Conservation (phyloP, 345 rosid genomes). For the Eucalyptus cloeziana region DNA sequence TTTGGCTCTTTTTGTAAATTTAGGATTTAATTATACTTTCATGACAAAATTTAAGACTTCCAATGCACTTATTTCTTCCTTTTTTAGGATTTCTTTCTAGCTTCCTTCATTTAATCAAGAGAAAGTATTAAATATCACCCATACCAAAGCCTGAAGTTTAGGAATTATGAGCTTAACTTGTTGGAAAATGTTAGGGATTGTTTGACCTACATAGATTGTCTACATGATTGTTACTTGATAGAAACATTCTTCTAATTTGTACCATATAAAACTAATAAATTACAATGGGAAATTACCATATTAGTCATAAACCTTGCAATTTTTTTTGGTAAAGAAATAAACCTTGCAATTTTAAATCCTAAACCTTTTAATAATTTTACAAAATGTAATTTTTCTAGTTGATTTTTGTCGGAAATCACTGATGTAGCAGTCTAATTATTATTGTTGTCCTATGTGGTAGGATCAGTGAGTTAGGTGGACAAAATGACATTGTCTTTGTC, state of each 20-base stretch:
- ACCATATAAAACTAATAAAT: background rate
- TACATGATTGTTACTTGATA: background rate
- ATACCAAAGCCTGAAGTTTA: background rate
- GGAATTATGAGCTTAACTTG: background rate
- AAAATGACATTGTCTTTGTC: background rate
- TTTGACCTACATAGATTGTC: background rate
- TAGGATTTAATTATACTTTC: too few relatives aligned
- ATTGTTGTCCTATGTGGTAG: rapidly evolving
- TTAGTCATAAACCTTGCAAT: too few relatives aligned
- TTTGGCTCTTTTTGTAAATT: too few relatives aligned
- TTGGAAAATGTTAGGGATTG: background rate
- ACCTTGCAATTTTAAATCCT: too few relatives aligned
- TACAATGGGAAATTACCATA: too few relatives aligned
- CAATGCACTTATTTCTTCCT: too few relatives aligned
- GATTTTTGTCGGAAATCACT: rapidly evolving
- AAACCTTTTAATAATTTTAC: background rate
- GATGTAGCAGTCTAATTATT: rapidly evolving
- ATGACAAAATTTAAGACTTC: too few relatives aligned
- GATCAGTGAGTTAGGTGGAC: rapidly evolving
- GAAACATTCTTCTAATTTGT: background rate
- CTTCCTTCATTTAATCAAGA: background rate
- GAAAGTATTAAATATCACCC: background rate
- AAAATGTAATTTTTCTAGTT: too few relatives aligned
- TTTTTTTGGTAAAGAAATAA: too few relatives aligned
- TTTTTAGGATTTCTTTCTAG: background rate